Percentiles rank a stretch among this genome's conserved stretches.
These are phyloP conservation scores for Aureobasidium sp. DNA, from an alignment of 2,329 filamentous ascomycete genomes.

Conservation along the genomic window DNA sequence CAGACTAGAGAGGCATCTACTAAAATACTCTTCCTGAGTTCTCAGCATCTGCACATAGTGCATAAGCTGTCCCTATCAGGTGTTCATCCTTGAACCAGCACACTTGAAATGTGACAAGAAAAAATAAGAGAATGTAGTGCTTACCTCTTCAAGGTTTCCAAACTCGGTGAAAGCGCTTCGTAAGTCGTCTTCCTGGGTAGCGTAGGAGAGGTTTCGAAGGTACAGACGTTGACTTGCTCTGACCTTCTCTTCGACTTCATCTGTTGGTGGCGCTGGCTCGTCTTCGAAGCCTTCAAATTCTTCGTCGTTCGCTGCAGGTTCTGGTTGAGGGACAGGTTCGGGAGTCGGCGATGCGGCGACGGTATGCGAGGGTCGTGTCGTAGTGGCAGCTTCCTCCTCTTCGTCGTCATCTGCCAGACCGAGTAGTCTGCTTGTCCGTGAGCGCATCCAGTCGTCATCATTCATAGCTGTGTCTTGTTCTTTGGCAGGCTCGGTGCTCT, in stretches of 20 bases:
- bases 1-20: conserved; percentile 98
- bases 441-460: conserved; percentile 87
- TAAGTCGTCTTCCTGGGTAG: conserved; percentile 67
- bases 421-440: conserved; percentile 74
- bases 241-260: conserved; percentile 42
- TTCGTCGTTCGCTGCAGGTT: neutral
- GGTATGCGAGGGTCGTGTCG: neutral
- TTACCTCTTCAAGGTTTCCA: conserved; percentile 80
- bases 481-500: conserved; percentile 14
- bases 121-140: conserved; percentile 27
- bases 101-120: conserved; percentile 13
- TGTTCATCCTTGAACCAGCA: conserved; percentile 66
- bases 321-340: conserved; percentile 10
- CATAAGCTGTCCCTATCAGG: conserved; percentile 99
- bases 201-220: conserved; percentile 80
- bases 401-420: conserved; percentile 74
- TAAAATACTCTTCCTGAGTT: conserved; percentile 94
- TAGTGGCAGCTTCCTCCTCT: conserved; percentile 13
- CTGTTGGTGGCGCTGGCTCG: conserved; percentile 19
- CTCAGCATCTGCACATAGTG: conserved; percentile 72
- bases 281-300: conserved; percentile 23
- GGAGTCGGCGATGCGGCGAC: neutral
- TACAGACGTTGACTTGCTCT: conserved; percentile 71
- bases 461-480: conserved; percentile 43
- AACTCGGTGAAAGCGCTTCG: conserved; percentile 61